Evolutionary conservation across 2,329 filamentous ascomycete species (phyloP).

Genomic region (Penicillium palitans): DNA sequence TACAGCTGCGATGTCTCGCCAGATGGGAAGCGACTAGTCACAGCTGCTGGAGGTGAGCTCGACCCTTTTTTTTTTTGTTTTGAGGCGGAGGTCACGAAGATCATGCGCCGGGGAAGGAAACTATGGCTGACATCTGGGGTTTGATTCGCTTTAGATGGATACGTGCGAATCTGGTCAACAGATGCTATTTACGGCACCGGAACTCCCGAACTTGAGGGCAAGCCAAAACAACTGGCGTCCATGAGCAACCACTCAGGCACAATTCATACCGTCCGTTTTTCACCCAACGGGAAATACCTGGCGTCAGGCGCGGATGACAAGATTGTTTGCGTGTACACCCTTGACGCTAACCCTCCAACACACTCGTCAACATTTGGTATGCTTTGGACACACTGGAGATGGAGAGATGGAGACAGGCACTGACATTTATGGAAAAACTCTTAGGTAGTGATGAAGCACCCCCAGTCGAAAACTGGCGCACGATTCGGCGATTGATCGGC

Average conservation of each 20-base stretch:
- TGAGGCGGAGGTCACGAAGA: not conserved
- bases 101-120: not conserved
- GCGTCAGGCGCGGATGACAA: slow-evolving; percentile 98
- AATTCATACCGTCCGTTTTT: slow-evolving; percentile 96
- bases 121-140: slow-evolving; percentile 12
- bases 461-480: slow-evolving; percentile 97
- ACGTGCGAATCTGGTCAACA: slow-evolving; percentile 96
- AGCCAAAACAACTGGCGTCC: slow-evolving; percentile 90
- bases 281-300: slow-evolving; percentile 88
- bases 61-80: not conserved
- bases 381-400: slow-evolving; percentile 24
- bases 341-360: slow-evolving; percentile 78
- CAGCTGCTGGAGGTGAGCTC: slow-evolving; percentile 79
- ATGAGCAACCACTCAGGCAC: slow-evolving; percentile 98
- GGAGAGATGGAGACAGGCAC: slow-evolving; percentile 5
- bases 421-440: slow-evolving; percentile 14
- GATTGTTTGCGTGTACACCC: slow-evolving; percentile 94
- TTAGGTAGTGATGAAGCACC: slow-evolving; percentile 81
- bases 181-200: slow-evolving; percentile 84
- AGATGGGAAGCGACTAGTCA: slow-evolving; percentile 87
- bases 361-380: slow-evolving; percentile 77
- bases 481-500: slow-evolving; percentile 85
- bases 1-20: slow-evolving; percentile 98
- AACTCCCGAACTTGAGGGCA: slow-evolving; percentile 67
- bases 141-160: slow-evolving; percentile 65